Conservation (phyloP, 2,329 filamentous ascomycete genomes). For the Hymenoscyphus salicellus region DNA sequence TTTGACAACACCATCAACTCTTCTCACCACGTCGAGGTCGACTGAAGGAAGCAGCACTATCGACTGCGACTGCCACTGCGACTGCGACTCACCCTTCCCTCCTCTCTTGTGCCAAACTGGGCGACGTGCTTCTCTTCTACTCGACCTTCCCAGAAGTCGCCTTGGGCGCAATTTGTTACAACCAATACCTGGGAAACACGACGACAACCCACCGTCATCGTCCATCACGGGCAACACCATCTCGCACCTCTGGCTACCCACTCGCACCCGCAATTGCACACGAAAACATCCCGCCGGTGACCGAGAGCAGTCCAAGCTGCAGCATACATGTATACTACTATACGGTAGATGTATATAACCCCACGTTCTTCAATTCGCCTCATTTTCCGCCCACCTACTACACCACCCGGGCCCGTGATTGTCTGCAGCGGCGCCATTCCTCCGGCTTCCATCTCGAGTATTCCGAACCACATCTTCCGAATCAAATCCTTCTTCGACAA, state of each 20-base stretch:
- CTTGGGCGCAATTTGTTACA: constrained; percentile 8
- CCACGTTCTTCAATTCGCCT: constrained; percentile 16
- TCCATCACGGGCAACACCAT: background rate
- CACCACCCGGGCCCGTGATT: constrained; percentile 8
- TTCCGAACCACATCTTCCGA: background rate
- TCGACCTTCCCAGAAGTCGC: constrained; percentile 19
- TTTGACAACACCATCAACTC: background rate
- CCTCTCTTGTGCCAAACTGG: constrained; percentile 2
- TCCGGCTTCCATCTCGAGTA: background rate
- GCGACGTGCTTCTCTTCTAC: constrained; percentile 30
- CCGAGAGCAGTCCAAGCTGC: background rate
- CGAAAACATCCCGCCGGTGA: background rate
- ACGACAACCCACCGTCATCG: background rate
- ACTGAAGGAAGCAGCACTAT: background rate
- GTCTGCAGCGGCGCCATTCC: constrained; percentile 12
- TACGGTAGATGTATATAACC: constrained; percentile 10
- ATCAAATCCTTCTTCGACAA: background rate
- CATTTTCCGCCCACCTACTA: constrained; percentile 11
- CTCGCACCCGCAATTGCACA: constrained; percentile 3
- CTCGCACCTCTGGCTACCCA: no score
- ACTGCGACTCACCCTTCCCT: no score
- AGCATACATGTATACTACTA: background rate
- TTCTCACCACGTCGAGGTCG: background rate
- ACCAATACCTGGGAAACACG: constrained; percentile 33
- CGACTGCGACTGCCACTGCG: background rate